Percentiles rank a stretch among this genome's conserved stretches.
These are phyloP conservation scores for Wallacemonas sp. DNA, from an alignment of 208 protist genomes.

Conservation along the genomic window DNA sequence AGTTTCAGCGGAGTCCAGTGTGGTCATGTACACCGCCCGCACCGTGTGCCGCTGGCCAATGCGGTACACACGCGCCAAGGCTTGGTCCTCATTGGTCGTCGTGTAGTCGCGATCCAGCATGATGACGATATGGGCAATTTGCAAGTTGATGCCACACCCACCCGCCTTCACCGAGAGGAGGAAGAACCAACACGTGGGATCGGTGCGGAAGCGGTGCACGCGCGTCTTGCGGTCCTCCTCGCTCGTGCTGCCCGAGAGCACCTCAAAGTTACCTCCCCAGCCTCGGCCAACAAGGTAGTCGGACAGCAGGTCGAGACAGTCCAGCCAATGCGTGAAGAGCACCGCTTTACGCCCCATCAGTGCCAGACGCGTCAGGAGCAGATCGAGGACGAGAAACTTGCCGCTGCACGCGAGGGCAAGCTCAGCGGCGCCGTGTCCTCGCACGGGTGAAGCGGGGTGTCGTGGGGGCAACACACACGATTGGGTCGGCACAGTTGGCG, in stretches of 20 bases:
- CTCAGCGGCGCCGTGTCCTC: conserved; percentile 22
- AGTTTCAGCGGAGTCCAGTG: conserved; percentile 63
- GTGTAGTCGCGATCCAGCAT: conserved; percentile 98
- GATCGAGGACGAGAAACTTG: conserved; percentile 92
- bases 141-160: conserved; percentile 97
- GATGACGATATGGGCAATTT: conserved; percentile 95
- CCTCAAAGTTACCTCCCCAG: conserved; percentile 36
- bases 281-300: conserved; percentile 77
- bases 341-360: conserved; percentile 79
- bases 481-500: too few relatives aligned
- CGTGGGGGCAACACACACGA: too few relatives aligned
- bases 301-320: conserved; percentile 94
- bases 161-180: conserved; percentile 96
- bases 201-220: conserved; percentile 91
- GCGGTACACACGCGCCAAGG: conserved; percentile 94
- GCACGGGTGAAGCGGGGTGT: neutral
- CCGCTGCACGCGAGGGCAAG: conserved; percentile 69
- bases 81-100: conserved; percentile 95
- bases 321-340: conserved; percentile 98
- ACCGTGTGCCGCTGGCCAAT: conserved; percentile 97
- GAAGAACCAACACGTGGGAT: conserved; percentile 90
- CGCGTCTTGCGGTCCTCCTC: conserved; percentile 54
- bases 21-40: conserved; percentile 92
- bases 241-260: conserved; percentile 70
- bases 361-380: conserved; percentile 63